Evolutionary conservation across 768 basidiomycete species (phyloP).

Genomic region (Agrocybe praecox): DNA sequence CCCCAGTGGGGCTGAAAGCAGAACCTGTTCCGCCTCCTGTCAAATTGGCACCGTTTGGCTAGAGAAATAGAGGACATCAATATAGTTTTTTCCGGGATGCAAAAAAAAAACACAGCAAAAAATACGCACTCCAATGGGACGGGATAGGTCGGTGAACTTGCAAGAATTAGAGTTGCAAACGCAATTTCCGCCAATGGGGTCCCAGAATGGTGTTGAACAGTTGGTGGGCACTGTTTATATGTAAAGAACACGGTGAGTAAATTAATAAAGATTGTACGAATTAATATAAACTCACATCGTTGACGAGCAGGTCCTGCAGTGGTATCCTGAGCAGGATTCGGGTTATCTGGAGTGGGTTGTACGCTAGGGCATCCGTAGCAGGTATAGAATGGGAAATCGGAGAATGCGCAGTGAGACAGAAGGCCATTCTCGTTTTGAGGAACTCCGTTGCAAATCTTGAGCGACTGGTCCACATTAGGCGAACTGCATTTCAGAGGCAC

Average conservation of each 20-base stretch:
- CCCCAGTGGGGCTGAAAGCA: conserved; percentile 20
- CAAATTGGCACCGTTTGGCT: conserved; percentile 72
- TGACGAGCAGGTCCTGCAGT: conserved; percentile 48
- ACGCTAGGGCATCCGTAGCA: conserved; percentile 76
- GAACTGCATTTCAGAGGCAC: conserved; percentile 63
- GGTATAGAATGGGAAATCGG: conserved; percentile 79
- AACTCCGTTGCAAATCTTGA: conserved; percentile 78
- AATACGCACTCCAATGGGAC: conserved; percentile 58
- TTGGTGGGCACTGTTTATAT: conserved; percentile 67
- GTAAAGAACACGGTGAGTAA: neutral
- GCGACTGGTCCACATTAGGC: conserved; percentile 54
- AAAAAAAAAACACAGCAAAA: neutral
- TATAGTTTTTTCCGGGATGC: neutral
- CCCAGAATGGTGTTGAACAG: conserved; percentile 83
- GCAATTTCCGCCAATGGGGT: conserved; percentile 68
- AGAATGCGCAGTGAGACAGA: conserved; percentile 61
- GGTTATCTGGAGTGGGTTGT: conserved; percentile 57
- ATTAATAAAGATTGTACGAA: neutral
- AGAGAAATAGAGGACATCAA: conserved; percentile 3
- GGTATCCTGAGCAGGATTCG: conserved; percentile 64
- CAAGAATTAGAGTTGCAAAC: conserved; percentile 60
- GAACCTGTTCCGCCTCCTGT: conserved; percentile 61
- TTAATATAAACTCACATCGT: conserved; percentile 47
- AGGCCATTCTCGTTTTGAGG: conserved; percentile 67
- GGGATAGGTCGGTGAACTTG: conserved; percentile 62